phyloP scores from a whole-genome alignment of 2,329 filamentous ascomycete genomes.

The Periconia digitata region DNA sequence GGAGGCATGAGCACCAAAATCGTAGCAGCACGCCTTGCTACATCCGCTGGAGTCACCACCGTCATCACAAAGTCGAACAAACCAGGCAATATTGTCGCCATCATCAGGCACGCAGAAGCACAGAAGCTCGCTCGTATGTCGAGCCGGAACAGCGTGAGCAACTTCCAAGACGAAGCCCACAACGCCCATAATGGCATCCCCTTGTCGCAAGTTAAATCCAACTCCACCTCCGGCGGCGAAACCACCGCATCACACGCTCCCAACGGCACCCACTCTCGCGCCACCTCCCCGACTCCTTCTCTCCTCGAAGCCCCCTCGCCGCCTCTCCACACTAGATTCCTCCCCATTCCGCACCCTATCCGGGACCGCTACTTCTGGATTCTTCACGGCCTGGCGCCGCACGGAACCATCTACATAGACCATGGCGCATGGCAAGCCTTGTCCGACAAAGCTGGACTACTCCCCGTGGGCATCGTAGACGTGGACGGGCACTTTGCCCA shows the following conservation, averaged over 20 bases:
- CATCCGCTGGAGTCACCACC: constrained; percentile 91
- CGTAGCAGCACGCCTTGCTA: constrained; percentile 85
- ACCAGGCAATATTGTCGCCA: constrained; percentile 85
- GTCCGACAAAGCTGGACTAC: constrained; percentile 78
- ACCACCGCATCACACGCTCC: constrained; percentile 25
- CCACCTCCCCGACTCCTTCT: constrained; percentile 13
- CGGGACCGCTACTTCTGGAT: constrained; percentile 97
- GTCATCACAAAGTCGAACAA: constrained; percentile 94
- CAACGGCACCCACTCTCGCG: constrained; percentile 33
- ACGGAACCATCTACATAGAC: constrained; percentile 92
- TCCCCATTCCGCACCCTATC: constrained; percentile 81
- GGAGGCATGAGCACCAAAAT: constrained; percentile 99
- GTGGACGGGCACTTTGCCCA: constrained; percentile 87
- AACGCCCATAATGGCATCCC: constrained; percentile 15
- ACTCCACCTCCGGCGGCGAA: constrained; percentile 22
- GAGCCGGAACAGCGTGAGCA: constrained; percentile 30
- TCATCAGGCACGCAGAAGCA: constrained; percentile 77
- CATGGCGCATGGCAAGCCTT: constrained; percentile 82
- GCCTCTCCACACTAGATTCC: constrained; percentile 87
- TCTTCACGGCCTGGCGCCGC: constrained; percentile 84
- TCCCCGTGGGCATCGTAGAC: constrained; percentile 87
- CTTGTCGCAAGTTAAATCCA: constrained; percentile 21
- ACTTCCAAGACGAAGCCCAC: constrained; percentile 32
- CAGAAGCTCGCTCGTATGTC: constrained; percentile 48
- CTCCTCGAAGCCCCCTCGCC: constrained; percentile 25